These are phyloP conservation scores for Lippia alba DNA, from an alignment of 305 asterid genomes.

Conservation along the genomic window DNA sequence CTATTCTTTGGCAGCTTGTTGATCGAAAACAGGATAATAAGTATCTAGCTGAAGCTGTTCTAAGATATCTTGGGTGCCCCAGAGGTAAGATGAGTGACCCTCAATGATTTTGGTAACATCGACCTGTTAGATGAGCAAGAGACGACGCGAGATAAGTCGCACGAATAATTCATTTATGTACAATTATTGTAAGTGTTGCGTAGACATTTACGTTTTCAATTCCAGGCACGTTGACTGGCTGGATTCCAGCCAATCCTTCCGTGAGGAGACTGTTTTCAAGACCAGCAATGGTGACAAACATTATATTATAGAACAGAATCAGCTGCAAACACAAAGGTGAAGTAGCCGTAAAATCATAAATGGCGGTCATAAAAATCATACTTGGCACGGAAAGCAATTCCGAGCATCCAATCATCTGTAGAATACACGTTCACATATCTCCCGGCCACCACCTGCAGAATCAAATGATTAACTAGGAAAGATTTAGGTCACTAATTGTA, in stretches of 20 bases:
- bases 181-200: background rate
- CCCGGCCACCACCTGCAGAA: conserved; percentile 85
- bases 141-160: background rate
- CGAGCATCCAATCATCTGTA: conserved; percentile 93
- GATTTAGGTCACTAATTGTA: conserved; percentile 1
- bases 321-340: background rate
- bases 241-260: conserved; percentile 93
- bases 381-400: conserved; percentile 93
- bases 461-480: background rate
- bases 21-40: conserved; percentile 63
- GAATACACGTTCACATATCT: conserved; percentile 84
- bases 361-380: conserved; percentile 36
- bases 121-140: conserved; percentile 51
- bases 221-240: conserved; percentile 78
- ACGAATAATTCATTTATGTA: background rate
- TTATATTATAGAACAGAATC: background rate
- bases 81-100: conserved; percentile 88
- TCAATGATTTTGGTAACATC: conserved; percentile 79
- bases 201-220: conserved; percentile 63
- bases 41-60: conserved; percentile 81
- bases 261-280: conserved; percentile 77
- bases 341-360: background rate
- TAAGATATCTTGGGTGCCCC: conserved; percentile 73
- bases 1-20: conserved; percentile 38
- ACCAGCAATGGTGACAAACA: conserved; percentile 15